Conservation (phyloP, 2,329 filamentous ascomycete genomes). For the Botrytis pseudocinerea region DNA sequence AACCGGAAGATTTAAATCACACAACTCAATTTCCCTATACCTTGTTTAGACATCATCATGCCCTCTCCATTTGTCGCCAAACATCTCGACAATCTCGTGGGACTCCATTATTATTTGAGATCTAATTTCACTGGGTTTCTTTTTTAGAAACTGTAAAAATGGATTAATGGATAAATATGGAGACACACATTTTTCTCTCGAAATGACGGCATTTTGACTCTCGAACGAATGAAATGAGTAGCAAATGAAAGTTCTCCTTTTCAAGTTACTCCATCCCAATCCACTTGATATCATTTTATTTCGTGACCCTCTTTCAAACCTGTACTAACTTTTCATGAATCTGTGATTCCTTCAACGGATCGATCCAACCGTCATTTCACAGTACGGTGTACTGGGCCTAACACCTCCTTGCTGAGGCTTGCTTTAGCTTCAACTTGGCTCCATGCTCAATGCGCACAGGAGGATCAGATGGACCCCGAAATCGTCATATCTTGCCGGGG, state of each 20-base stretch:
- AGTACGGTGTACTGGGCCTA: constrained; percentile 1
- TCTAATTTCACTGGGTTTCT: constrained; percentile 10
- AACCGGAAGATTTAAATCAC: constrained; percentile 3
- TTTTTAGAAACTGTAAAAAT: constrained; percentile 1
- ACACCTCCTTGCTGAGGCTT: constrained; percentile 16
- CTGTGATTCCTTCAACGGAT: constrained; percentile 14
- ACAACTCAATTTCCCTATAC: constrained; percentile 7
- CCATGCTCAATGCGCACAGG: constrained; percentile 13
- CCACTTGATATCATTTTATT: constrained; percentile 12
- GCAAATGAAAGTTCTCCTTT: not conserved
- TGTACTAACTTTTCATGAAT: not conserved
- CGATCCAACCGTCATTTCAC: constrained; percentile 10
- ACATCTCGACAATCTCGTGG: constrained; percentile 13
- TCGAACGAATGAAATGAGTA: constrained; percentile 13
- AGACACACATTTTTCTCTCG: not conserved
- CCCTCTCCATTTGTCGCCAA: not conserved
- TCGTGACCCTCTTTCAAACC: not conserved
- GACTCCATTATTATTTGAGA: constrained; percentile 14
- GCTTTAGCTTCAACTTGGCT: constrained; percentile 7
- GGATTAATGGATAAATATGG: not conserved
- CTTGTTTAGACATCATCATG: constrained; percentile 8
- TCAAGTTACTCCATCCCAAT: not conserved
- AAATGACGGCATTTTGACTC: constrained; percentile 16
- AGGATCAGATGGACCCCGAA: constrained; percentile 22
- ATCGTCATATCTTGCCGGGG: constrained; percentile 18